A percentile compares a stretch with the other conserved stretches of the same genome.
phyloP scores from a whole-genome alignment of 257 asterid species.

The Cordia subcordata region DNA sequence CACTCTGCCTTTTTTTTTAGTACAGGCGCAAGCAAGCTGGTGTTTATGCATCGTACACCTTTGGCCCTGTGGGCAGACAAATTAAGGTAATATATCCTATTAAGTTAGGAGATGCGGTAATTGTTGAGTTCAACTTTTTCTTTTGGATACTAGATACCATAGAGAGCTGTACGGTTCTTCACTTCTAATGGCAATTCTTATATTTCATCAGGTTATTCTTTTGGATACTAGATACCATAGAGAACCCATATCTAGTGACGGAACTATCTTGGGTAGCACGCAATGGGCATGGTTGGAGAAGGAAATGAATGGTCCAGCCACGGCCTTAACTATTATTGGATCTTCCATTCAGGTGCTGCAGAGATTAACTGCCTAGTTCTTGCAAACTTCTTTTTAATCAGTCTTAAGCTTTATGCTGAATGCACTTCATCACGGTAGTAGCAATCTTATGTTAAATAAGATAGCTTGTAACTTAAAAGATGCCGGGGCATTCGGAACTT shows the following conservation, averaged over 20 bases:
- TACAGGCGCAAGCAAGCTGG: constrained; percentile 34
- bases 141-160: not conserved
- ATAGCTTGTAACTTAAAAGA: no score
- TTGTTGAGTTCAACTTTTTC: not conserved
- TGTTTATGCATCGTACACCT: constrained; percentile 24
- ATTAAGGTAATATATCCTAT: constrained; percentile 19
- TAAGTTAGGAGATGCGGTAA: no score
- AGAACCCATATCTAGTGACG: constrained; percentile 28
- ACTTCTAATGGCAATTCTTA: not conserved
- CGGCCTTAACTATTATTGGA: constrained; percentile 26
- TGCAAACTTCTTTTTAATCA: not conserved
- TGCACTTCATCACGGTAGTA: no score
- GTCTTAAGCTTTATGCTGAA: not conserved
- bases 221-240: constrained; percentile 32
- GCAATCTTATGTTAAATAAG: no score
- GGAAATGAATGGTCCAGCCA: constrained; percentile 22
- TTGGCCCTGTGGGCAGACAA: constrained; percentile 33
- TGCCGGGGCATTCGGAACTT: no score
- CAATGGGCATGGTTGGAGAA: constrained; percentile 31
- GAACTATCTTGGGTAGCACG: constrained; percentile 24
- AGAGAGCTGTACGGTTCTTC: no score
- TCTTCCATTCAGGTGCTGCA: constrained; percentile 27
- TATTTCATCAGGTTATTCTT: constrained; percentile 27
- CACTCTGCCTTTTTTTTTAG: not conserved
- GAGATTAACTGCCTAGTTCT: no score